Evolutionary conservation across 306 rosid species (phyloP).

Genomic region (Acmispon strigosus): DNA sequence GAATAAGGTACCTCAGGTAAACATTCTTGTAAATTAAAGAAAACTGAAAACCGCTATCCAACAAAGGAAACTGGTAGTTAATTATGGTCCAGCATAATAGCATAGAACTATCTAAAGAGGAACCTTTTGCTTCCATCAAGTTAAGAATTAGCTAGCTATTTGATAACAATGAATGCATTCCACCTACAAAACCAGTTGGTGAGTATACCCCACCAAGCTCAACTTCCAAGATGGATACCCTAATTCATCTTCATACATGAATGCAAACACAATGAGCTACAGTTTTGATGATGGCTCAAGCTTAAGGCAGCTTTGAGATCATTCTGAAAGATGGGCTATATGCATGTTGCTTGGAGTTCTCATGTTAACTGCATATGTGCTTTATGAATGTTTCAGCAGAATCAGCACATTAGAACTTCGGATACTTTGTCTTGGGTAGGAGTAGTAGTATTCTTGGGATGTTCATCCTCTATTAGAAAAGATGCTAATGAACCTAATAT

Average conservation of each 20-base stretch:
- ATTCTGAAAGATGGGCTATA: too few species aligned
- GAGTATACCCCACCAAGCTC: constrained; percentile 44
- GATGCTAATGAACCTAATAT: background rate
- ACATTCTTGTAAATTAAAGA: background rate
- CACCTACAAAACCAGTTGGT: constrained; percentile 51
- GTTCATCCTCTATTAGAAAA: background rate
- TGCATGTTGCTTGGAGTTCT: background rate
- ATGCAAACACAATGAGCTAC: constrained; percentile 36
- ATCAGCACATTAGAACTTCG: background rate
- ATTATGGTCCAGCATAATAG: background rate
- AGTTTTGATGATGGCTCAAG: constrained; percentile 71
- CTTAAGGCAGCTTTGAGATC: constrained; percentile 89
- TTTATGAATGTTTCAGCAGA: background rate
- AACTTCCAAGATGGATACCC: constrained; percentile 46
- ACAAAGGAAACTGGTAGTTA: background rate
- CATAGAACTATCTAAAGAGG: background rate
- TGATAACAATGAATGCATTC: constrained; percentile 41
- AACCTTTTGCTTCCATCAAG: background rate
- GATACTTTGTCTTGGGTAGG: background rate
- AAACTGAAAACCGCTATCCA: background rate
- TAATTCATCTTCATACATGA: constrained; percentile 42
- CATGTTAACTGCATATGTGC: background rate
- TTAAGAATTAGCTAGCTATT: constrained; percentile 23
- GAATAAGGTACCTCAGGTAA: too few species aligned
- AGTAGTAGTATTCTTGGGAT: too few species aligned